Percentiles rank a stretch among this genome's conserved stretches.
Evolutionary conservation across 371 early-diverging fungal genomes (phyloP).

Genomic region (Syncephalastrum contaminatum): DNA sequence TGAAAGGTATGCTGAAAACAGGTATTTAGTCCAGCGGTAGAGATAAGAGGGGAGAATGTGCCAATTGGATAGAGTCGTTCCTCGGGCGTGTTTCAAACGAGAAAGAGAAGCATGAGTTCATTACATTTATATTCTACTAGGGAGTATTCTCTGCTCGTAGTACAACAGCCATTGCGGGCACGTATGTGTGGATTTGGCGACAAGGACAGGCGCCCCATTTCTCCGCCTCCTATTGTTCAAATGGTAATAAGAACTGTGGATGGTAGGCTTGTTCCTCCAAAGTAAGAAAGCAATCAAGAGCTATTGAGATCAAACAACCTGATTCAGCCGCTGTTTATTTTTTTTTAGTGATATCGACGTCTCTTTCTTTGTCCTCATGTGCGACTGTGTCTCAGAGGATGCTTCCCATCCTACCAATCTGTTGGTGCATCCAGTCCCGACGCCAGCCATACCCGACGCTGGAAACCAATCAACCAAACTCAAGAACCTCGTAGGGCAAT

Average conservation of each 20-base stretch:
- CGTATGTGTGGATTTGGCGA: constrained; percentile 74
- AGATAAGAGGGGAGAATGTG: no score
- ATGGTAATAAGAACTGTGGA: constrained; percentile 28
- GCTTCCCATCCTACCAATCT: constrained; percentile 22
- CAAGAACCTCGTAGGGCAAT: constrained; percentile 72
- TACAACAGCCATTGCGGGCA: constrained; percentile 67
- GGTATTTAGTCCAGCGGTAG: no score
- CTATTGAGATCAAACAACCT: neutral
- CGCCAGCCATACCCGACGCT: constrained; percentile 3
- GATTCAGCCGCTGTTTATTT: no score
- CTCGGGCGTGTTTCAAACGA: no score
- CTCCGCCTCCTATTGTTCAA: constrained; percentile 67
- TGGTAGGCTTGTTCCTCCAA: constrained; percentile 10
- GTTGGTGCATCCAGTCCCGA: constrained; percentile 25
- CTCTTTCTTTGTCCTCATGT: constrained; percentile 20
- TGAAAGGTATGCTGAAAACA: no score
- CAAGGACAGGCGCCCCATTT: constrained; percentile 70
- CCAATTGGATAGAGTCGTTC: no score
- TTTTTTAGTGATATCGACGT: constrained; percentile 18
- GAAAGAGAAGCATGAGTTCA: no score
- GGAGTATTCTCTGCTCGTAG: constrained; percentile 26
- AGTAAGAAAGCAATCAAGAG: constrained; percentile 4
- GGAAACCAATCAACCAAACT: constrained; percentile 17
- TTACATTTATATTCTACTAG: constrained; percentile 7
- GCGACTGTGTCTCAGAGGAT: constrained; percentile 24